These are phyloP conservation scores for Penicillium cataractarum DNA, from an alignment of 495 filamentous ascomycete genomes.

Conservation along the genomic window DNA sequence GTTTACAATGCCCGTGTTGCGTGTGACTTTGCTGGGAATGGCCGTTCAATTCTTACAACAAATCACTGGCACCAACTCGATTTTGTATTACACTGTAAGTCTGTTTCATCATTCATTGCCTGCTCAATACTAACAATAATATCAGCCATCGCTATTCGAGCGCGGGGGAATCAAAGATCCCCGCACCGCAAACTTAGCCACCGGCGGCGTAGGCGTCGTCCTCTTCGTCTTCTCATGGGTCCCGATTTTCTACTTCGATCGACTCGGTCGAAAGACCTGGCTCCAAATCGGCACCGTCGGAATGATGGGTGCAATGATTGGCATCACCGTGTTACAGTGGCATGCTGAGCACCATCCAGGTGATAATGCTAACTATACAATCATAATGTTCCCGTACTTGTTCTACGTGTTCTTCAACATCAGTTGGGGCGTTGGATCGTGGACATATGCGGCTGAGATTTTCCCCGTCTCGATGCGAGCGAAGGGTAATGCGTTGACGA, in stretches of 20 bases:
- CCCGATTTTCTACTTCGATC: background rate
- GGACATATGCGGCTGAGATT: background rate
- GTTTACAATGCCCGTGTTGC: constrained; percentile 47
- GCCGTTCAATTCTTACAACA: constrained; percentile 45
- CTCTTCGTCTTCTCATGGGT: background rate
- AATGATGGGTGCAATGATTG: background rate
- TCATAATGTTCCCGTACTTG: background rate
- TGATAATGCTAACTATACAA: background rate
- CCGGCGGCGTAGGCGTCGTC: background rate
- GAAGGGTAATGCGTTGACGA: constrained; percentile 32
- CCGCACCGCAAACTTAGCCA: background rate
- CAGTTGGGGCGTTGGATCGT: background rate
- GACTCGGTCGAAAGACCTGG: background rate
- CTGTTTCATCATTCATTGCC: background rate
- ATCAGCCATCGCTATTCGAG: background rate
- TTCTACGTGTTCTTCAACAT: background rate
- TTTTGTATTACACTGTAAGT: constrained; percentile 29
- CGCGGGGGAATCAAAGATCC: background rate
- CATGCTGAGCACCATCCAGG: background rate
- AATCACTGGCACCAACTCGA: constrained; percentile 41
- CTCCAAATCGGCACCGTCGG: background rate
- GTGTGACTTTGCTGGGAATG: constrained; percentile 34
- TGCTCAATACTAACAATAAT: background rate
- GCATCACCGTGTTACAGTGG: background rate
- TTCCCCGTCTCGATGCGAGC: constrained; percentile 29